phyloP scores from a whole-genome alignment of 2,329 filamentous ascomycete genomes.

The Blumeriella jaapii region DNA sequence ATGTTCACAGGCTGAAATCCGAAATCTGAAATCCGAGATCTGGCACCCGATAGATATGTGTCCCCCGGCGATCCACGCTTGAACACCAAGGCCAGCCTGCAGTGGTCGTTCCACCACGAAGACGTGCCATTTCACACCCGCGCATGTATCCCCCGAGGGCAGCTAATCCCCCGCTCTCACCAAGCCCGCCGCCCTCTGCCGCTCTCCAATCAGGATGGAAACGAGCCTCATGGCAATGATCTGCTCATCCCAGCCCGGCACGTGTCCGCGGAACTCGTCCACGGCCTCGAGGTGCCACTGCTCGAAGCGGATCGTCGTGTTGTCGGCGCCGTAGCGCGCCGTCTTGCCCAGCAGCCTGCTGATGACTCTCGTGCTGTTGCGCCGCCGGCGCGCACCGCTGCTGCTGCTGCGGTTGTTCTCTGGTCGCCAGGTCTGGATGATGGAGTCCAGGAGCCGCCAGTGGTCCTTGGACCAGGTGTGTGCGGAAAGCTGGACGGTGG shows the following conservation, averaged over 20 bases:
- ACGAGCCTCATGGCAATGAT: conserved; percentile 25
- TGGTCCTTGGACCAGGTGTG: conserved; percentile 24
- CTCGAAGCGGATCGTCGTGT: conserved; percentile 22
- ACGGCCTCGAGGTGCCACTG: conserved; percentile 28
- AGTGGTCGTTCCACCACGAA: too few relatives aligned
- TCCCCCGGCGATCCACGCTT: too few relatives aligned
- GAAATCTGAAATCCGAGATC: too few relatives aligned
- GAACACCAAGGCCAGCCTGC: too few relatives aligned
- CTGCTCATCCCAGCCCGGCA: conserved; percentile 26
- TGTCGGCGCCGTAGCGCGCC: conserved; percentile 15
- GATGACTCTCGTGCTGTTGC: conserved; percentile 24
- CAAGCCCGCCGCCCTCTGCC: conserved; percentile 14
- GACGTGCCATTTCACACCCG: too few relatives aligned
- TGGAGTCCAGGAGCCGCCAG: conserved; percentile 24
- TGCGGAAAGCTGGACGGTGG: conserved; percentile 15
- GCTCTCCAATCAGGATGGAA: conserved; percentile 21
- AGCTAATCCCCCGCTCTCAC: too few relatives aligned
- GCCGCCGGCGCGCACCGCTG: conserved; percentile 9
- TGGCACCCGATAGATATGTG: too few relatives aligned
- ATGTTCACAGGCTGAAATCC: background rate
- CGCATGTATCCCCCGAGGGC: too few relatives aligned
- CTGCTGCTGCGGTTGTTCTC: conserved; percentile 9
- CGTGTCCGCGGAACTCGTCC: conserved; percentile 24
- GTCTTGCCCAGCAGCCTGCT: conserved; percentile 23
- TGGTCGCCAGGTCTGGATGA: conserved; percentile 22